Evolutionary conservation across 2,329 filamentous ascomycete species (phyloP).

Genomic region (Alternaria sp.): DNA sequence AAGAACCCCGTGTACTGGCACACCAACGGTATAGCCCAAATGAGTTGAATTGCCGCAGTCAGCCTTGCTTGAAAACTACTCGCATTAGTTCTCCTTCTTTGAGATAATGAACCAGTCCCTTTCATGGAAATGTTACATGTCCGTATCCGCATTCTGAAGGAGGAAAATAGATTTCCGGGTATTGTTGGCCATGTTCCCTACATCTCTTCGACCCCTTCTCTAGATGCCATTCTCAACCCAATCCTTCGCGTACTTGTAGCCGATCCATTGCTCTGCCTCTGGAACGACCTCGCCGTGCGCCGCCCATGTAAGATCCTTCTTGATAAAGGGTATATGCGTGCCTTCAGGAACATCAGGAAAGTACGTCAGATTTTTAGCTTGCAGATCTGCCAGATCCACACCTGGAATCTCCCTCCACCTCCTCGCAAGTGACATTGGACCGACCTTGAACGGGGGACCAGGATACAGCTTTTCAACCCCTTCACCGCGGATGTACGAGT

Average conservation of each 20-base stretch:
- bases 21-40: too few relatives aligned
- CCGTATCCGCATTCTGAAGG: neutral
- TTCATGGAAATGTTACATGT: neutral
- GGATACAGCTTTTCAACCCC: too few relatives aligned
- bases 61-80: neutral
- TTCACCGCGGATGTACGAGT: too few relatives aligned
- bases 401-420: too few relatives aligned
- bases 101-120: neutral
- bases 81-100: neutral
- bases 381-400: accelerated
- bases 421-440: too few relatives aligned
- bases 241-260: neutral
- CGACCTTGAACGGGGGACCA: too few relatives aligned
- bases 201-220: neutral
- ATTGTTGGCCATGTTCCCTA: neutral
- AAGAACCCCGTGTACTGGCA: too few relatives aligned
- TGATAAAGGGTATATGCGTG: neutral
- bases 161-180: neutral
- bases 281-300: neutral
- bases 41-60: neutral
- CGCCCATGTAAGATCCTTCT: neutral
- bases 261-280: neutral
- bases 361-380: neutral
- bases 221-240: neutral
- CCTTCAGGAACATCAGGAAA: neutral